Conservation (phyloP, 2,329 filamentous ascomycete genomes). For the Akanthomyces muscarius region DNA sequence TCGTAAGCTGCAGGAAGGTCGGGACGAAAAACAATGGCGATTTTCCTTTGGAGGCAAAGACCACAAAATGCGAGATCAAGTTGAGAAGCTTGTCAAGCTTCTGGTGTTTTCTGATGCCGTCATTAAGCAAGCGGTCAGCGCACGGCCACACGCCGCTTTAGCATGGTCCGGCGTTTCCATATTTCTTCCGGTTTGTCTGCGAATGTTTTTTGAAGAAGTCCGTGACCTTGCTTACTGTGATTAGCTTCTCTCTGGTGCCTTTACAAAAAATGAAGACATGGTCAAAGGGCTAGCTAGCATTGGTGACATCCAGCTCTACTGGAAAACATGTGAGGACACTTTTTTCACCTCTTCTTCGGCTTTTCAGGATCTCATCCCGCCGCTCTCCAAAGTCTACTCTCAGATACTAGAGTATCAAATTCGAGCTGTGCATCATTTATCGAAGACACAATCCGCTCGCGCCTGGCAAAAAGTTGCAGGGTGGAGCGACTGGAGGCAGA, state of each 20-base stretch:
- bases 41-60: background rate
- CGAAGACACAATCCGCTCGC: background rate
- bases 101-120: background rate
- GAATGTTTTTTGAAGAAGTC: background rate
- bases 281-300: slow-evolving; percentile 6
- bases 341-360: background rate
- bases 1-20: background rate
- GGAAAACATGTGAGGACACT: slow-evolving; percentile 4
- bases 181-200: background rate
- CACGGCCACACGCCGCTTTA: slow-evolving; percentile 3
- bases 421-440: slow-evolving; percentile 8
- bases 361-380: background rate
- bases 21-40: slow-evolving; percentile 8
- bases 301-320: background rate
- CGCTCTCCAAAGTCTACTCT: background rate
- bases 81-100: slow-evolving; percentile 7
- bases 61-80: background rate
- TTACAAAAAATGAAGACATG: slow-evolving; percentile 4
- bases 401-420: slow-evolving; percentile 11
- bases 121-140: slow-evolving; percentile 4
- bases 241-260: background rate
- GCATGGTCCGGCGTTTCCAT: slow-evolving; percentile 11
- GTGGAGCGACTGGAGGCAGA: background rate
- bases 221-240: background rate
- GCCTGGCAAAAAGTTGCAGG: slow-evolving; percentile 3